Conservation (phyloP, 73 alveolate species). For the Tetrahymena borealis region DNA sequence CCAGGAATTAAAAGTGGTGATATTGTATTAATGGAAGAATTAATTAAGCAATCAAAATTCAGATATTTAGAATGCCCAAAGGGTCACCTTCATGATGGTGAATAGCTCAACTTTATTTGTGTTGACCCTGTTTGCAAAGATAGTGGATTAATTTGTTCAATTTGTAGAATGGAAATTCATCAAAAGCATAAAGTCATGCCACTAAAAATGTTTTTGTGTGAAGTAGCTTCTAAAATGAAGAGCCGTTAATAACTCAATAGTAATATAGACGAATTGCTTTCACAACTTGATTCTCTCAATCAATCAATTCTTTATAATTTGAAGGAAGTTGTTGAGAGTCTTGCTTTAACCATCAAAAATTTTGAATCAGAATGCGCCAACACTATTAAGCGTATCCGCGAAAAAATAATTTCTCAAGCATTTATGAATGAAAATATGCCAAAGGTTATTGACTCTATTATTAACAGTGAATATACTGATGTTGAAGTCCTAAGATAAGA, state of each 20-base stretch:
- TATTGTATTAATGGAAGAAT: conserved; percentile 19
- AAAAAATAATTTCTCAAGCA: background rate
- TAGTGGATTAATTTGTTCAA: conserved; percentile 37
- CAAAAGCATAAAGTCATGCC: conserved; percentile 37
- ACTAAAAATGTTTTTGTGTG: conserved; percentile 31
- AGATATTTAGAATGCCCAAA: conserved; percentile 20
- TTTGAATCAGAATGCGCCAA: background rate
- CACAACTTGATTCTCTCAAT: background rate
- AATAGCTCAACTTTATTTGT: conserved; percentile 34
- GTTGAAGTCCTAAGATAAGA: background rate
- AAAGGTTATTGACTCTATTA: background rate
- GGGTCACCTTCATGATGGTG: conserved; percentile 46
- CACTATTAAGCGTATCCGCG: background rate
- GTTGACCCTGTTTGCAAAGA: conserved; percentile 36
- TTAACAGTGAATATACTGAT: background rate
- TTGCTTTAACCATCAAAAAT: background rate
- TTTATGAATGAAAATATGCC: background rate
- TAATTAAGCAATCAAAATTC: conserved; percentile 13
- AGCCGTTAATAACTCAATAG: background rate
- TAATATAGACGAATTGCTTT: background rate
- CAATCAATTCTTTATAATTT: background rate
- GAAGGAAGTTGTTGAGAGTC: background rate
- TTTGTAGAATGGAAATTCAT: conserved; percentile 38
- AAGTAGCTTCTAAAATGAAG: conserved; percentile 15
- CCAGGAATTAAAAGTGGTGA: background rate